Conservation (phyloP, 208 protist genomes). For the Acanthamoeba lenticulata region DNA sequence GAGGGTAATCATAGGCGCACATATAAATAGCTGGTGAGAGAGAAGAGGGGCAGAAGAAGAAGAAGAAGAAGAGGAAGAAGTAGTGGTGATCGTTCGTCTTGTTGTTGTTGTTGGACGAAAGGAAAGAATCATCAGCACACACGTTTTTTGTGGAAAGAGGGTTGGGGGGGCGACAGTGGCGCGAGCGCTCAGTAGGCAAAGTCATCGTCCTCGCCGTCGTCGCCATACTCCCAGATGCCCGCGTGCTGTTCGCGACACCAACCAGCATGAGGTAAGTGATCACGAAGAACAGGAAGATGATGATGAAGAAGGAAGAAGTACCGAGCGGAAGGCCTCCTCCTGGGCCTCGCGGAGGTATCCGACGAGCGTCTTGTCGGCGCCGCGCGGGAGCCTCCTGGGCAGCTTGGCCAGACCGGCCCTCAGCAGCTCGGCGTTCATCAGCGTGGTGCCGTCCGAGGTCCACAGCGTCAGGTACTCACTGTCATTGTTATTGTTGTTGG, state of each 20-base stretch:
- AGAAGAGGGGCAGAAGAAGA: no score
- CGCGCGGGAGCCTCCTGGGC: constrained; percentile 17
- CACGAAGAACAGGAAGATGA: not conserved
- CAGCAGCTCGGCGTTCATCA: constrained; percentile 63
- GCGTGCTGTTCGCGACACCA: not conserved
- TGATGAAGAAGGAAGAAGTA: not conserved
- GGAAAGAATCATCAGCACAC: no score
- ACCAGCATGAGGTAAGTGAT: not conserved
- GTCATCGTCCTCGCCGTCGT: constrained; percentile 63
- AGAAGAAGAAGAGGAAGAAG: no score
- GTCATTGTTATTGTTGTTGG: no score
- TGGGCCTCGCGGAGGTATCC: constrained; percentile 37
- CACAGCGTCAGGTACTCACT: constrained; percentile 55
- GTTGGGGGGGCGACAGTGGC: not conserved
- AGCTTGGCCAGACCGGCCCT: constrained; percentile 52
- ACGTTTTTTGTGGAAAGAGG: not conserved
- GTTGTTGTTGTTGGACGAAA: no score
- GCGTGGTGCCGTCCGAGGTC: constrained; percentile 3
- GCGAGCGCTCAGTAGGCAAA: constrained; percentile 8
- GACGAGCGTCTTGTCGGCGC: constrained; percentile 59
- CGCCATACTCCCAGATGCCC: constrained; percentile 67
- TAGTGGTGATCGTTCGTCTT: no score
- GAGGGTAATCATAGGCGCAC: not conserved
- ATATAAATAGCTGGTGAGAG: no score
- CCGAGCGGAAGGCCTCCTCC: constrained; percentile 35